Evolutionary conservation across 2,329 filamentous ascomycete species (phyloP).

Genomic region (Aspergillus brunneoviolaceus): DNA sequence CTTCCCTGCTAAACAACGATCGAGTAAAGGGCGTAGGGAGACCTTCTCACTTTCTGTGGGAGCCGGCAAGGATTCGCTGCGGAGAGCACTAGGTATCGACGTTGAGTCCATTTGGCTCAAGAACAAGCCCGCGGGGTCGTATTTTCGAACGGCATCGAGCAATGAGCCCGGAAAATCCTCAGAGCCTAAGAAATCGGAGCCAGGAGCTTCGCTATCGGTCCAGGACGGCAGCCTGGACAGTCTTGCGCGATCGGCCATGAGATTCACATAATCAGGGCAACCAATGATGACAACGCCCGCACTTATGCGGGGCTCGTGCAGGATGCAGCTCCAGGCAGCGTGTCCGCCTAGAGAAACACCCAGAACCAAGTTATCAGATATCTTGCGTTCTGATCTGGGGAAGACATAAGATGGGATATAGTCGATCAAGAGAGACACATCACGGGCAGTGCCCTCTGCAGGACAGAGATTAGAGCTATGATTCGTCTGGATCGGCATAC

Average conservation of each 20-base stretch:
- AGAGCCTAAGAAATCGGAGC: constrained; percentile 70
- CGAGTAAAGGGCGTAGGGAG: constrained; percentile 45
- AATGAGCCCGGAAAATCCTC: constrained; percentile 72
- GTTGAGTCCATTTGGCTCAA: constrained; percentile 52
- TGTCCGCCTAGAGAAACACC: constrained; percentile 88
- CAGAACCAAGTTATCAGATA: constrained; percentile 68
- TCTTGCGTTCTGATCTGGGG: constrained; percentile 47
- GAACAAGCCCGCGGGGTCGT: constrained; percentile 74
- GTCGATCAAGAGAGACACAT: constrained; percentile 73
- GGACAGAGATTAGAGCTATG: background rate
- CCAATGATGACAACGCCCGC: constrained; percentile 80
- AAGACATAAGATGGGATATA: constrained; percentile 75
- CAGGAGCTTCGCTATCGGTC: constrained; percentile 55
- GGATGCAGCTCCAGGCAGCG: constrained; percentile 77
- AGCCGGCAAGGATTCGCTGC: constrained; percentile 34
- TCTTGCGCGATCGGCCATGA: constrained; percentile 77
- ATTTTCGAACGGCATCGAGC: constrained; percentile 60
- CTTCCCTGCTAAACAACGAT: constrained; percentile 49
- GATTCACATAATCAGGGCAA: constrained; percentile 79
- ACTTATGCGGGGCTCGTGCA: constrained; percentile 75
- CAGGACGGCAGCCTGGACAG: constrained; percentile 66
- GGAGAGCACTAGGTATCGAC: constrained; percentile 24
- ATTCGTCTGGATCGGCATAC: background rate
- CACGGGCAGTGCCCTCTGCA: constrained; percentile 67
- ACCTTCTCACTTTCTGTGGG: constrained; percentile 46